These are phyloP conservation scores for Chiua virens DNA, from an alignment of 768 basidiomycete genomes.

Conservation along the genomic window DNA sequence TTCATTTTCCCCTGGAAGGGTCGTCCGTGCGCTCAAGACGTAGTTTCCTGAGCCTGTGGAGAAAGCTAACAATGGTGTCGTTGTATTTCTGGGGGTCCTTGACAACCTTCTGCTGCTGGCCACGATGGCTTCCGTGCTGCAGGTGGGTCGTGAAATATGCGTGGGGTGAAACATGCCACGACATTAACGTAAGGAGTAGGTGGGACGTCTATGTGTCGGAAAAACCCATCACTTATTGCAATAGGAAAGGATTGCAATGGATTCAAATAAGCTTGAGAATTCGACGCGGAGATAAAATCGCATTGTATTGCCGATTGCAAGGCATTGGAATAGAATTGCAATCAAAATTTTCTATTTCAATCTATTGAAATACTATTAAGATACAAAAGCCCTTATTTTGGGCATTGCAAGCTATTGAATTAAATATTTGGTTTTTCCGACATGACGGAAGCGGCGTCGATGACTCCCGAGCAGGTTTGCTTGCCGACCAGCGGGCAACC, in stretches of 20 bases:
- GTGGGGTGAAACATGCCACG: conserved; percentile 58
- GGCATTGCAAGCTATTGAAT: too few species aligned
- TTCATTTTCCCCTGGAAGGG: conserved; percentile 30
- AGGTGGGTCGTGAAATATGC: conserved; percentile 64
- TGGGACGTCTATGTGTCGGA: conserved; percentile 7
- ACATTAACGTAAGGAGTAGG: conserved; percentile 49
- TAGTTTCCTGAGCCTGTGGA: conserved; percentile 56
- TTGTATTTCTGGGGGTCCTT: conserved; percentile 52
- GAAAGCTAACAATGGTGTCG: conserved; percentile 64
- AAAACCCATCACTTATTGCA: conserved; percentile 28
- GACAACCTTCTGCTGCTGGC: conserved; percentile 61
- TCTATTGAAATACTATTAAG: too few species aligned
- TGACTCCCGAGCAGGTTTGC: too few species aligned
- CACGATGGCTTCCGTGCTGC: conserved; percentile 55
- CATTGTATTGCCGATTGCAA: too few species aligned
- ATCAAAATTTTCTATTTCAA: too few species aligned
- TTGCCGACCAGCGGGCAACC: too few species aligned
- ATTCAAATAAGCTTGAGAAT: too few species aligned
- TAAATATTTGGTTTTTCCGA: too few species aligned
- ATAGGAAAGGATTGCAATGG: too few species aligned
- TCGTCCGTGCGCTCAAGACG: conserved; percentile 21
- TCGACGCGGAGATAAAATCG: conserved; percentile 47
- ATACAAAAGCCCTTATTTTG: too few species aligned
- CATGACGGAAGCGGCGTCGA: too few species aligned
- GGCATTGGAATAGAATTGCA: too few species aligned